Base-by-base conservation (phyloP, 2,329 filamentous ascomycete genomes). In the Colletotrichum plurivorum region DNA sequence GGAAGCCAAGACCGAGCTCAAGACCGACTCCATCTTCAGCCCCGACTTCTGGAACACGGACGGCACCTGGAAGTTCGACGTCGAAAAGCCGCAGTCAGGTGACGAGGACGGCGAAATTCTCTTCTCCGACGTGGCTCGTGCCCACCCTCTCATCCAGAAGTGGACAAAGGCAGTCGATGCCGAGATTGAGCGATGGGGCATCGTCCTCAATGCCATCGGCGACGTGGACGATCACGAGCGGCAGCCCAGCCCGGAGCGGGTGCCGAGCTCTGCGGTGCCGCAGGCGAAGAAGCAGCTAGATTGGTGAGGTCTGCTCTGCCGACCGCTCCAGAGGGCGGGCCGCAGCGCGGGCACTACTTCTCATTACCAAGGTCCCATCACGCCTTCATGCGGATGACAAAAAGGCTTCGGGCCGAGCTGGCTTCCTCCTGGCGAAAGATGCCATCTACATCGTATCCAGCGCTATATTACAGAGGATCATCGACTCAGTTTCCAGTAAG, bases 31-130 rank as follows among this genome's bases (percentile, higher is more conserved):
- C 52, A 82, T 97, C 31, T 93, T 95, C 78, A 87, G 84, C 1
- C 75, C 81, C 20, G 83, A 88, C n/a, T 94, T 87, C 78, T 93
- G 93, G 84, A 87, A 87, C 4, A 81, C 86, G 12, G 91, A 94
- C 75, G 93, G 93, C 0, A 88, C 90, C 46, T 94, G 92, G 92
- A 89, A 81, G 73, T 95, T 88, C 77, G 81, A 86, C 1, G 86
- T 93, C 36, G 18, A 7, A 78, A 79, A 5, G 77, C 73, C 53
- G 78, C 75, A 13, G 46, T 60, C 57, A 27, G 78, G 76, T 5
- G 77, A 73, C 8, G 80, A 76, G 1, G 77, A 73, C 7, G 80
- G 76, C 1, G 84, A 85, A 8, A 78, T 87, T 1, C 79, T 89
- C 4, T 91, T 92, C 73, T 78, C 83, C 45, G 86, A 91, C 75